A percentile compares a stretch with the other conserved stretches of the same genome.
Conservation (phyloP, 257 asterid genomes). For the Solanum paucissectum region DNA sequence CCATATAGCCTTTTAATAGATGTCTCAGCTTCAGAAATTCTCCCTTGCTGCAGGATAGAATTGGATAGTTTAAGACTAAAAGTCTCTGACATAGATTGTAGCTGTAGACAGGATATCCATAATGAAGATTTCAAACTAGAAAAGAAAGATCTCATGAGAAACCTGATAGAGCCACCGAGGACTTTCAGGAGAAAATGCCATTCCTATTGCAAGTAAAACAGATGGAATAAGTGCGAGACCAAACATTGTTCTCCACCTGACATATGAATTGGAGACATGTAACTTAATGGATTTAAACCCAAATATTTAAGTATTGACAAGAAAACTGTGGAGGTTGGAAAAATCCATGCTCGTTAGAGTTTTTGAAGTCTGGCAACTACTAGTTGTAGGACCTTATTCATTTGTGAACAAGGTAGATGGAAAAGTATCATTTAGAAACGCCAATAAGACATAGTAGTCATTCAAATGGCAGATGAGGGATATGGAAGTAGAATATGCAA, state of each 20-base stretch:
- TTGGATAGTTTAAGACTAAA: conserved; percentile 5
- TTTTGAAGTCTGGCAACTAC: neutral
- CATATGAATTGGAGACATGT: conserved; percentile 2
- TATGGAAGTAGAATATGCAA: neutral
- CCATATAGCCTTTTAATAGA: conserved; percentile 65
- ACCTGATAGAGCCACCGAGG: conserved; percentile 97
- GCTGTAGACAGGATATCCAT: neutral
- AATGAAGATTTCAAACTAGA: neutral
- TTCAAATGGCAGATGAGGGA: neutral
- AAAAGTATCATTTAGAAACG: neutral
- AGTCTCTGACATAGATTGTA: neutral
- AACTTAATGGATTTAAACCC: neutral
- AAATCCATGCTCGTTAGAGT: neutral
- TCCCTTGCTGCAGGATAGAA: conserved; percentile 62
- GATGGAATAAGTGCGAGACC: conserved; percentile 77
- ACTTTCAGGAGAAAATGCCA: conserved; percentile 95
- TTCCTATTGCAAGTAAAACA: conserved; percentile 70
- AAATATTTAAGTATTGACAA: neutral
- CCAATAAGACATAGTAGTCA: neutral
- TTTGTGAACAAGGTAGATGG: neutral
- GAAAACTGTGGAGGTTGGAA: neutral
- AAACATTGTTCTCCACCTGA: conserved; percentile 99
- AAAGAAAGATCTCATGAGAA: neutral
- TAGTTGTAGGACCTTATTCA: neutral
- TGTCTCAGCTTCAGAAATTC: conserved; percentile 53